Conservation (phyloP, 352 stramenopile genomes). For the Phytophthora pinifolia region DNA sequence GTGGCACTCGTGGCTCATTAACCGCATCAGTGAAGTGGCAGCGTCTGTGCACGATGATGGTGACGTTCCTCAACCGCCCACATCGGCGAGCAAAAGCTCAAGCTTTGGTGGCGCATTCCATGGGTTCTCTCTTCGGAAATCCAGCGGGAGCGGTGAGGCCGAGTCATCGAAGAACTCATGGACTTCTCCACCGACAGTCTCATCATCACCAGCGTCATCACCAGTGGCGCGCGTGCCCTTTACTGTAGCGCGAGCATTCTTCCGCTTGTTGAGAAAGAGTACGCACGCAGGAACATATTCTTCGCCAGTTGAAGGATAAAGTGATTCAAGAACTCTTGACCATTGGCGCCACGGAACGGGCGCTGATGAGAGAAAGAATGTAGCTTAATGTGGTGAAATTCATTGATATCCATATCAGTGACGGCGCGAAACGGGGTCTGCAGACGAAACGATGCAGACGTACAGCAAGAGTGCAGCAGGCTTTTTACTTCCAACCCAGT, state of each 20-base stretch:
- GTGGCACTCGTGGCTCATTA: constrained; percentile 86
- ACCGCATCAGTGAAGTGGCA: constrained; percentile 71
- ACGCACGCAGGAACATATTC: constrained; percentile 14
- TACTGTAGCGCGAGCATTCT: constrained; percentile 68
- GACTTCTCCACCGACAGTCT: constrained; percentile 24
- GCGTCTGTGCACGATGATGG: constrained; percentile 47
- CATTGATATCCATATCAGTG: too few relatives aligned
- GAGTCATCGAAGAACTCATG: constrained; percentile 16
- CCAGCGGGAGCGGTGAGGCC: constrained; percentile 9
- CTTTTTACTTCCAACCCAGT: too few relatives aligned
- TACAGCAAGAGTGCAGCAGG: too few relatives aligned
- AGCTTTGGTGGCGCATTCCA: constrained; percentile 21
- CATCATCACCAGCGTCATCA: constrained; percentile 27
- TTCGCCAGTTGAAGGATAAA: constrained; percentile 12
- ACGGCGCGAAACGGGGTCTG: too few relatives aligned
- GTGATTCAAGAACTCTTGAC: constrained; percentile 1
- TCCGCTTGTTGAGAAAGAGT: constrained; percentile 57
- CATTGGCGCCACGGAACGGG: constrained; percentile 11
- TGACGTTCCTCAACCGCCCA: constrained; percentile 5
- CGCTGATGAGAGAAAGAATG: constrained; percentile 28
- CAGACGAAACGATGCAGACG: too few relatives aligned
- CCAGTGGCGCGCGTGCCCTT: constrained; percentile 49
- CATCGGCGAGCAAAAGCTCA: constrained; percentile 11
- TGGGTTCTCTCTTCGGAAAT: constrained; percentile 29
- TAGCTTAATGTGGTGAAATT: constrained; percentile 17